Evolutionary conservation across 2,329 filamentous ascomycete species (phyloP).

Genomic region (Ploettnerulaceae sp.): DNA sequence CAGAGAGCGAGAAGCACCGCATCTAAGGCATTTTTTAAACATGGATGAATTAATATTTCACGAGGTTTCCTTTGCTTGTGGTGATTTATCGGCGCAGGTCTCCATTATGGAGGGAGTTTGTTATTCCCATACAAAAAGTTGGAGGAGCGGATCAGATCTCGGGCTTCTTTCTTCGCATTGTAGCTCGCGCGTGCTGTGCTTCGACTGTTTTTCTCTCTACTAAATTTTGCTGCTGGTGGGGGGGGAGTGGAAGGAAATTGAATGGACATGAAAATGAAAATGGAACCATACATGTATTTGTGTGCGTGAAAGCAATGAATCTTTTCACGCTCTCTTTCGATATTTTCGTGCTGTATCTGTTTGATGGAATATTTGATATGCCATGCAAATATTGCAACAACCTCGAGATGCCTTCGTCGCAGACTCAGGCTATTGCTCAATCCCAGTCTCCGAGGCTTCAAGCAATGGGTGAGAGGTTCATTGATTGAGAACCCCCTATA

Average conservation of each 20-base stretch:
- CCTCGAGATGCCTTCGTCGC: too few relatives aligned
- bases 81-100: conserved; percentile 8
- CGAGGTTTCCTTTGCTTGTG: conserved; percentile 4
- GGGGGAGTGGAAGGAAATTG: not conserved
- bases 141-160: not conserved
- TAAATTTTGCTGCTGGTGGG: not conserved
- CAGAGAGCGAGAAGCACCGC: conserved; percentile 74
- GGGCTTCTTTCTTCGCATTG: not conserved
- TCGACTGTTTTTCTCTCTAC: not conserved
- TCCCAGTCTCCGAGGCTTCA: too few relatives aligned
- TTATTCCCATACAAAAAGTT: conserved; percentile 9
- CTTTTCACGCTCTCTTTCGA: not conserved
- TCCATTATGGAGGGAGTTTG: not conserved
- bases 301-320: not conserved
- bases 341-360: too few relatives aligned
- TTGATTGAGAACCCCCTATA: too few relatives aligned
- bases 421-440: too few relatives aligned
- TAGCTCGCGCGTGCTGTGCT: not conserved
- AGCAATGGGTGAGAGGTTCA: too few relatives aligned
- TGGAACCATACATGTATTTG: not conserved
- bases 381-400: too few relatives aligned
- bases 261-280: not conserved
- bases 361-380: too few relatives aligned
- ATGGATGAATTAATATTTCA: conserved; percentile 9
- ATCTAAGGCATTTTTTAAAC: conserved; percentile 41